These are phyloP conservation scores for Sclerotinia sclerotiorum DNA, from an alignment of 2,329 filamentous ascomycete genomes.

Conservation along the genomic window DNA sequence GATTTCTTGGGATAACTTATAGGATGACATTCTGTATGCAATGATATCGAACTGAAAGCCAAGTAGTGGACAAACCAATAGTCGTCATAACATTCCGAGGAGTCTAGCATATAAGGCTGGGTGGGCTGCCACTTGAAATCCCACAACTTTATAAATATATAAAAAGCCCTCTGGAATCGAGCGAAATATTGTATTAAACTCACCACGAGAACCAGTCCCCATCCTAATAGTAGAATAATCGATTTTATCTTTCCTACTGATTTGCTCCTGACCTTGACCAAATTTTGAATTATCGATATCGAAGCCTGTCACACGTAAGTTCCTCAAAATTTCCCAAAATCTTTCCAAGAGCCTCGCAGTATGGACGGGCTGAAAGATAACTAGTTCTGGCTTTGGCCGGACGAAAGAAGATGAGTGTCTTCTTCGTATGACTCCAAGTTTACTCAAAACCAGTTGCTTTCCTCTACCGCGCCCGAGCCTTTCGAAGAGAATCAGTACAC, in stretches of 20 bases:
- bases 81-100: too few species aligned
- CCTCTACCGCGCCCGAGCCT: background rate
- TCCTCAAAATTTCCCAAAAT: background rate
- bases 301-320: background rate
- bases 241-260: background rate
- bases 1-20: background rate
- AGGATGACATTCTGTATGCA: background rate
- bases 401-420: background rate
- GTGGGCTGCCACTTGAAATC: background rate
- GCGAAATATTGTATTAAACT: background rate
- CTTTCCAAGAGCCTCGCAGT: background rate
- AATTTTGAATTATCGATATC: background rate
- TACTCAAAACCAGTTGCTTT: background rate
- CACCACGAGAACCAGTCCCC: background rate
- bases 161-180: too few species aligned
- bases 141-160: background rate
- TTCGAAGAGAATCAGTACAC: background rate
- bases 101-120: background rate
- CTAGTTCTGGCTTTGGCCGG: background rate
- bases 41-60: background rate
- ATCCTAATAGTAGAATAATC: background rate
- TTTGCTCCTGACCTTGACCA: background rate
- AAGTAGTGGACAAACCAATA: background rate
- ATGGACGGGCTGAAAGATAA: background rate
- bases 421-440: background rate